Evolutionary conservation across 768 basidiomycete genomes (phyloP).

Genomic region (Auricularia auricula-judae): DNA sequence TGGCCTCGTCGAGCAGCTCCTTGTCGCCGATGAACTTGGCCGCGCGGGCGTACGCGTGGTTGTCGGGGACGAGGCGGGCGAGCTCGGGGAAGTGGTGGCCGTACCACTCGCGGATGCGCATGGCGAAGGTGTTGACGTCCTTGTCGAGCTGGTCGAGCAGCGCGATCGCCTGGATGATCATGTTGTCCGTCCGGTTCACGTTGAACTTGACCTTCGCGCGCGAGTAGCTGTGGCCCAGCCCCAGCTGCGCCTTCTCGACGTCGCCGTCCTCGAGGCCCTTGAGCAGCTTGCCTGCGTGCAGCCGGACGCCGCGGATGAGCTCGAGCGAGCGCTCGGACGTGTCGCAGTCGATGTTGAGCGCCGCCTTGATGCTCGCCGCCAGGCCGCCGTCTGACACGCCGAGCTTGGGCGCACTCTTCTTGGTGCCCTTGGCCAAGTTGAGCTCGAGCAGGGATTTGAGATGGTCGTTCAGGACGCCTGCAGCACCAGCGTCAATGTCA

Average conservation of each 20-base stretch:
- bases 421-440: conserved; percentile 65
- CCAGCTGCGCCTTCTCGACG: conserved; percentile 87
- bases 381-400: conserved; percentile 70
- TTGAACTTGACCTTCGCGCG: conserved; percentile 97
- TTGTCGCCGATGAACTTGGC: conserved; percentile 87
- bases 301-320: conserved; percentile 83
- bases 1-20: conserved; percentile 65
- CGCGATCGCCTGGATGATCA: conserved; percentile 99
- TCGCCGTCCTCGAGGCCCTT: conserved; percentile 82
- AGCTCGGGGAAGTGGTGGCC: conserved; percentile 99
- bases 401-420: conserved; percentile 45
- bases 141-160: conserved; percentile 98
- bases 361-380: conserved; percentile 66
- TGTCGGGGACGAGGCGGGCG: conserved; percentile 85
- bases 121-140: conserved; percentile 97
- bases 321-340: conserved; percentile 72
- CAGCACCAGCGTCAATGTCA: neutral
- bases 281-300: conserved; percentile 83
- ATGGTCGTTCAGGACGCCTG: conserved; percentile 79
- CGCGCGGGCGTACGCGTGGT: conserved; percentile 82
- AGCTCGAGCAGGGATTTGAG: conserved; percentile 77
- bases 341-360: conserved; percentile 64
- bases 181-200: conserved; percentile 92
- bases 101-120: conserved; percentile 98
- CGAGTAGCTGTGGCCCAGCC: conserved; percentile 94